Evolutionary conservation across 305 asterid species (phyloP), one percentile per base, ranked within the genome.

Genomic region (Rubia peregrina): DNA sequence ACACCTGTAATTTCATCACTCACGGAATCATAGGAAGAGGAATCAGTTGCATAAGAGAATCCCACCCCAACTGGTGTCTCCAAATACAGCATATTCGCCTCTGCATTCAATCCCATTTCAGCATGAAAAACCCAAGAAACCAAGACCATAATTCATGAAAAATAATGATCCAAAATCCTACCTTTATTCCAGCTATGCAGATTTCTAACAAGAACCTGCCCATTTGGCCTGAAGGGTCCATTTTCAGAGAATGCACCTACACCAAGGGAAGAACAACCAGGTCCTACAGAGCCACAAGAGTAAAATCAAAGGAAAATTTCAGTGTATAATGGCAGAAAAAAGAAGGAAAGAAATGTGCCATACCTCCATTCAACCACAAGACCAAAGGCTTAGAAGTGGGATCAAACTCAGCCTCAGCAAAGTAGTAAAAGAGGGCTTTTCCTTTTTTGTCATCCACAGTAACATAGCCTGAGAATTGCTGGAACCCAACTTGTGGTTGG

Each of bases 341-440:
- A 7, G 16, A 46, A 46, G 12, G 59, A 51, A 51, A 6, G 8
- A 44, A 30, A 9, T 36, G 46, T 48, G 26, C 22, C 64, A 71
- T 78, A 88, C 94, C 95, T 80, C 95, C 95, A 83, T 86, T 86
- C 67, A 88, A 72, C 95, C 93, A 89, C 16, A 89, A 67, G 61
- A 89, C 93, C 73, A 89, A 71, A 74, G 95, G 95, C 68, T 85
- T 87, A 9, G 86, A 78, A 72, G 74, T 63, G 13, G 91, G 82
- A 57, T 84, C 83, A 12, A 59, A 61, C 82, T 87, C 89, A 26
- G 95, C 89, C 76, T 89, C 91, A 71, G 79, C 86, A 75, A 89
- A 89, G 53, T 87, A 89, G 80, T 89, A 89, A 85, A 87, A 89
- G n/a, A 87, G 78, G 38, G 86, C 61, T 66, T 70, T 87, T 75